phyloP scores from a whole-genome alignment of 2,329 filamentous ascomycete genomes.

The Pseudonectria buxi region DNA sequence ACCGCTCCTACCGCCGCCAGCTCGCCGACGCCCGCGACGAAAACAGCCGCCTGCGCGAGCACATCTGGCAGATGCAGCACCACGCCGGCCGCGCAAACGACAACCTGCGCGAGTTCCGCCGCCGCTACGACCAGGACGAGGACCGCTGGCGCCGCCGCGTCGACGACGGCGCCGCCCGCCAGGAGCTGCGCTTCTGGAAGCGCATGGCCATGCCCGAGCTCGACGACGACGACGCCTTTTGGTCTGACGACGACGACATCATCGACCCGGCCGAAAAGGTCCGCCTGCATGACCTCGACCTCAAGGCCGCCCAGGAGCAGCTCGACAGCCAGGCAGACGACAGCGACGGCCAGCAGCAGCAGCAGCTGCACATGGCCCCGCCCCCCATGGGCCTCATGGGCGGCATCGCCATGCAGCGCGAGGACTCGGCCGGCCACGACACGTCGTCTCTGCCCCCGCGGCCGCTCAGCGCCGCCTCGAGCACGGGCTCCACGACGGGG shows the following conservation, averaged over 20 bases:
- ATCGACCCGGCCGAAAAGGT: conserved; percentile 55
- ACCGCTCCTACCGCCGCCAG: conserved; percentile 58
- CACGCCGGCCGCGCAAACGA: conserved; percentile 54
- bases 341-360: conserved; percentile 25
- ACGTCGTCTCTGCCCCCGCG: conserved; percentile 27
- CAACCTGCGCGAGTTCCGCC: conserved; percentile 49
- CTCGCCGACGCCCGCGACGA: conserved; percentile 59
- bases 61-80: conserved; percentile 61
- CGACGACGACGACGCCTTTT: conserved; percentile 52
- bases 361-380: conserved; percentile 13
- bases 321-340: conserved; percentile 29
- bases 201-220: conserved; percentile 57
- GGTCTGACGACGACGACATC: conserved; percentile 60
- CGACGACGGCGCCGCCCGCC: conserved; percentile 44
- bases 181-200: conserved; percentile 61
- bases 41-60: conserved; percentile 55
- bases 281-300: conserved; percentile 44
- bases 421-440: conserved; percentile 23
- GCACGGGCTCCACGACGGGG: conserved; percentile 35
- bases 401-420: conserved; percentile 33
- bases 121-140: conserved; percentile 50
- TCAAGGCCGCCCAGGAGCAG: conserved; percentile 36
- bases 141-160: conserved; percentile 47
- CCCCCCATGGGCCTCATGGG: conserved; percentile 24
- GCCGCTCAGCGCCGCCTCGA: conserved; percentile 34